Percentiles rank a stretch among this genome's conserved stretches.
These are phyloP conservation scores for Candida succiphila DNA, from an alignment of 805 yeast species.

Conservation along the genomic window DNA sequence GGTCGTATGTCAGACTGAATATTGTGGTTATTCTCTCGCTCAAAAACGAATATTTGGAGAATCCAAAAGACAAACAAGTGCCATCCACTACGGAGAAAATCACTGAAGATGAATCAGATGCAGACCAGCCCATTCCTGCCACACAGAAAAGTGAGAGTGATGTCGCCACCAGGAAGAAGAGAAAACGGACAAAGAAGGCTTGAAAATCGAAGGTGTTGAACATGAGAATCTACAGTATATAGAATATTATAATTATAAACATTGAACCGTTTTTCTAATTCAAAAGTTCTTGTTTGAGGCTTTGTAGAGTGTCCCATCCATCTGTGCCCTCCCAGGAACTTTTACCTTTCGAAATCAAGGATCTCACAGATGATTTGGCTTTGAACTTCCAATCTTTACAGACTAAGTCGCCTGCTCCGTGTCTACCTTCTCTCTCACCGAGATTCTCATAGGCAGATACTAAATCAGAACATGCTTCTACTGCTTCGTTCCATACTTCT, in stretches of 20 bases:
- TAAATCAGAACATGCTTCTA: conserved; percentile 67
- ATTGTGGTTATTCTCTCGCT: conserved; percentile 13
- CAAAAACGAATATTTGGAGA: conserved; percentile 4
- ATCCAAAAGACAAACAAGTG: neutral
- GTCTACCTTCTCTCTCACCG: conserved; percentile 77
- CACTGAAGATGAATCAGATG: neutral
- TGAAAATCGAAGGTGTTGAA: too few species aligned
- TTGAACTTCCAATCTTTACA: conserved; percentile 91
- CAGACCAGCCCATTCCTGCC: too few species aligned
- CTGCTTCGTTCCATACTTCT: conserved; percentile 64
- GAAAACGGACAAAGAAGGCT: too few species aligned
- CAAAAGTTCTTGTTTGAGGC: conserved; percentile 42
- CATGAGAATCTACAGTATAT: too few species aligned
- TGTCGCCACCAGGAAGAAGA: too few species aligned
- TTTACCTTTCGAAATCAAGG: conserved; percentile 72
- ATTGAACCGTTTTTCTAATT: too few species aligned
- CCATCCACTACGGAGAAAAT: neutral
- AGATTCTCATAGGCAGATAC: conserved; percentile 79
- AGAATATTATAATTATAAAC: too few species aligned
- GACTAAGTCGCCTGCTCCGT: conserved; percentile 74
- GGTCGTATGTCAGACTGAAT: conserved; percentile 10
- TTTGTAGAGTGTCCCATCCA: conserved; percentile 61
- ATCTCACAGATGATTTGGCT: conserved; percentile 60
- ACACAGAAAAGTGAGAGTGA: too few species aligned
- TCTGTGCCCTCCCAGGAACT: conserved; percentile 69